These are phyloP conservation scores for Pancytospora epiphaga DNA, from an alignment of 371 early-diverging fungal genomes.

Conservation along the genomic window DNA sequence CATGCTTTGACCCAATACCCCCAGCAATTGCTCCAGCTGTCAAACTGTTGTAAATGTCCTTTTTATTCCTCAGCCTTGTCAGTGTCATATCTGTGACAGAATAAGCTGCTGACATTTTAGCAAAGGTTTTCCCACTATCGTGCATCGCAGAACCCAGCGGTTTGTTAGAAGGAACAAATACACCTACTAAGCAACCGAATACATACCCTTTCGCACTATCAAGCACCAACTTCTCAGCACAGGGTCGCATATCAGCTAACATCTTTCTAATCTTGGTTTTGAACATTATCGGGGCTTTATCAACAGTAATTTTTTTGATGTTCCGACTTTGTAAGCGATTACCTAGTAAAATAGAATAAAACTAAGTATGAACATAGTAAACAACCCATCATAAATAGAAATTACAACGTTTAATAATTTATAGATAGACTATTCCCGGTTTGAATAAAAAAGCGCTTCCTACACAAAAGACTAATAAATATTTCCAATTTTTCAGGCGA, in stretches of 20 bases:
- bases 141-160: conserved; percentile 26
- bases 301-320: not conserved
- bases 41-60: conserved; percentile 25
- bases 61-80: conserved; percentile 13
- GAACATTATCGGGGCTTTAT: conserved; percentile 7
- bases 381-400: not conserved
- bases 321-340: not conserved
- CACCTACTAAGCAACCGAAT: conserved; percentile 51
- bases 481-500: conserved; percentile 42
- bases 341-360: too few species aligned
- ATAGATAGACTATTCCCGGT: conserved; percentile 25
- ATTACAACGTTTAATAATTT: not conserved
- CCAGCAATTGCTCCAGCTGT: conserved; percentile 39
- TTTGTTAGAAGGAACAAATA: conserved; percentile 24
- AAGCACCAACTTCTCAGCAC: conserved; percentile 19
- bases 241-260: conserved; percentile 22
- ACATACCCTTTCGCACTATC: conserved; percentile 43
- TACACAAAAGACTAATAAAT: conserved; percentile 39
- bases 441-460: conserved; percentile 43
- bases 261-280: not conserved
- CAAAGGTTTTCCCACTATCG: conserved; percentile 47
- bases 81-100: conserved; percentile 37
- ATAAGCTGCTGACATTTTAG: conserved; percentile 41
- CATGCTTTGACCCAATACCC: conserved; percentile 17
- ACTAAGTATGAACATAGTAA: too few species aligned